Percentiles rank a stretch among this genome's conserved stretches.
phyloP scores from a whole-genome alignment of 2,329 filamentous ascomycete species.

The Exophiala spinifera region DNA sequence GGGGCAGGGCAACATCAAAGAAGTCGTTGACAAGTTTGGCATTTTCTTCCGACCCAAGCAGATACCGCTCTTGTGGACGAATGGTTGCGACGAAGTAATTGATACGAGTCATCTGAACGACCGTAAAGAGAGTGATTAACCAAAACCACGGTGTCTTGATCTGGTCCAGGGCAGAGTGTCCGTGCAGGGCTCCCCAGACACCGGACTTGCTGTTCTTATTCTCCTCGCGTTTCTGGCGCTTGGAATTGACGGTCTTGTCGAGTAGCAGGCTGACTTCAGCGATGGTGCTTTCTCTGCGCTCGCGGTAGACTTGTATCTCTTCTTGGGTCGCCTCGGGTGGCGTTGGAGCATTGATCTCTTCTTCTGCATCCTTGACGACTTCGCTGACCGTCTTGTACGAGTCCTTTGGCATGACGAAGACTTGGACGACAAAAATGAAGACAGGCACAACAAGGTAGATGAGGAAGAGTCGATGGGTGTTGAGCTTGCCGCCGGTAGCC shows the following conservation, averaged over 20 bases:
- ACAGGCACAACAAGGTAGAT: constrained; percentile 67
- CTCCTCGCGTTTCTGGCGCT: constrained; percentile 60
- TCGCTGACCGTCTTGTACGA: constrained; percentile 86
- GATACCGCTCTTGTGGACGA: constrained; percentile 72
- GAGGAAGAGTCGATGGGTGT: constrained; percentile 67
- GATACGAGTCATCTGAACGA: constrained; percentile 74
- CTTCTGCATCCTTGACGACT: constrained; percentile 69
- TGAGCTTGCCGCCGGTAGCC: constrained; percentile 55
- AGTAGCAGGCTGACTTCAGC: constrained; percentile 72
- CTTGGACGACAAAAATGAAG: constrained; percentile 63
- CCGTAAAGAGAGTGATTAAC: constrained; percentile 76
- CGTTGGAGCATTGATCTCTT: constrained; percentile 37
- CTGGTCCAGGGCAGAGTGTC: constrained; percentile 66
- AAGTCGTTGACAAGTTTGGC: constrained; percentile 74
- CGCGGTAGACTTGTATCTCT: constrained; percentile 46
- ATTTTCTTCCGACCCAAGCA: constrained; percentile 60
- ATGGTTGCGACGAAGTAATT: constrained; percentile 93
- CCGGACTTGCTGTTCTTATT: constrained; percentile 66
- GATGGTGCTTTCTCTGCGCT: constrained; percentile 59
- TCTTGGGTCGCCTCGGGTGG: constrained; percentile 57
- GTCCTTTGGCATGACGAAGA: constrained; percentile 68
- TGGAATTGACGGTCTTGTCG: constrained; percentile 61
- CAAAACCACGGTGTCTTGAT: constrained; percentile 80
- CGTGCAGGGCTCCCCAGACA: constrained; percentile 84
- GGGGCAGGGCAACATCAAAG: constrained; percentile 80